phyloP scores from a whole-genome alignment of 192 early-diverging fungal genomes.

The Geranomyces variabilis region DNA sequence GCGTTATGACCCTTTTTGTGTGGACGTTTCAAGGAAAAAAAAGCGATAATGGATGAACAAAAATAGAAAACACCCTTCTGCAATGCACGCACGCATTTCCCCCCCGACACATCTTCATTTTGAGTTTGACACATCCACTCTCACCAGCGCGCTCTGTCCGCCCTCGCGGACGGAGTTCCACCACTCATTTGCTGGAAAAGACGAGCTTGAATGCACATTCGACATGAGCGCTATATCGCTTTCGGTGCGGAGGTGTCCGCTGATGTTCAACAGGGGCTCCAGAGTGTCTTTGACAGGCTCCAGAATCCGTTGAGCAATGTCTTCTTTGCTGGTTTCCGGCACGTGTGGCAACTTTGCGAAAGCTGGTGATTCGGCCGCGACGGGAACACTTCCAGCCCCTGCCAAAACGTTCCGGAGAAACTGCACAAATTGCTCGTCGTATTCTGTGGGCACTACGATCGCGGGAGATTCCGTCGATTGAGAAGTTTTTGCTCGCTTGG shows the following conservation, averaged over 20 bases:
- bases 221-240: constrained; percentile 10
- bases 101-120: background rate
- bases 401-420: background rate
- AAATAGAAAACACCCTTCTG: too few relatives aligned
- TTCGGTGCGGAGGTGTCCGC: constrained; percentile 3
- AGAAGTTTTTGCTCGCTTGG: background rate
- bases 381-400: background rate
- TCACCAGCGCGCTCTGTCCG: background rate
- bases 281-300: background rate
- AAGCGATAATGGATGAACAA: too few relatives aligned
- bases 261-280: background rate
- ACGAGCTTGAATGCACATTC: background rate
- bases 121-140: background rate
- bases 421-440: background rate
- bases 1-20: background rate
- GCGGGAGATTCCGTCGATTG: background rate
- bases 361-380: background rate
- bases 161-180: constrained; percentile 5
- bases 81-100: too few relatives aligned
- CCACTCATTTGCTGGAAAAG: constrained; percentile 1
- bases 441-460: background rate
- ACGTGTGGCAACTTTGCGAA: background rate
- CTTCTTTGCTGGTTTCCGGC: background rate
- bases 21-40: too few relatives aligned
- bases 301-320: background rate